Evolutionary conservation across 140 eudicot species (phyloP).

Genomic region (Anethum foeniculum): DNA sequence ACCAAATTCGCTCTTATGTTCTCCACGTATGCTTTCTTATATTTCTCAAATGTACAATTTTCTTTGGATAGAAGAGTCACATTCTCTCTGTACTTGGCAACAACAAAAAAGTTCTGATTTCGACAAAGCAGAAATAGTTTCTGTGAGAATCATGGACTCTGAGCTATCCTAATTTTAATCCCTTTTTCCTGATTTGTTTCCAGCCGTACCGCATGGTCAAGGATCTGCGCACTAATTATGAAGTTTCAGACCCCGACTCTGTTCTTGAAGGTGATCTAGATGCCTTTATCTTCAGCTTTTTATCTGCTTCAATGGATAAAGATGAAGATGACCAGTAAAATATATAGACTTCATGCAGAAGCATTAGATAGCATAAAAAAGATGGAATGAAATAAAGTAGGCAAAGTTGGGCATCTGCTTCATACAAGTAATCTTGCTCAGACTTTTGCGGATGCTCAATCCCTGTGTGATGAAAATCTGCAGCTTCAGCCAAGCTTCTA

Average conservation of each 20-base stretch:
- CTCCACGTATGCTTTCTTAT: constrained; percentile 49
- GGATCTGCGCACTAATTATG: constrained; percentile 79
- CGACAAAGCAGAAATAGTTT: too few species aligned
- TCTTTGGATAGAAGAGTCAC: not conserved
- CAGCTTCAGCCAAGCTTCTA: not conserved
- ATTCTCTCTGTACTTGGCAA: not conserved
- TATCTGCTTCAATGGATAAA: constrained; percentile 74
- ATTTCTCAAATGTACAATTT: not conserved
- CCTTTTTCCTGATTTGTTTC: not conserved
- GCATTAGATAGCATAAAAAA: not conserved
- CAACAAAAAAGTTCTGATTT: not conserved
- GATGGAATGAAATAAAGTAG: not conserved
- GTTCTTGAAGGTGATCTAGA: constrained; percentile 84
- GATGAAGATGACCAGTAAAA: constrained; percentile 37
- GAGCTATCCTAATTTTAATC: not conserved
- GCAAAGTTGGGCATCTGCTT: not conserved
- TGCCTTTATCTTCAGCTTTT: constrained; percentile 76
- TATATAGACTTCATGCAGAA: not conserved
- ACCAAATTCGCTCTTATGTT: constrained; percentile 76
- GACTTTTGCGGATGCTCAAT: not conserved
- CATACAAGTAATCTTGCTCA: not conserved
- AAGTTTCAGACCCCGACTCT: constrained; percentile 87
- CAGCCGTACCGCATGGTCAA: constrained; percentile 99
- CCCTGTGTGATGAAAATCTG: not conserved
- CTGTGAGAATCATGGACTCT: too few species aligned